Percentiles rank a stretch among this genome's conserved stretches.
phyloP scores from a whole-genome alignment of 2,329 filamentous ascomycete species.

The Aspergillus viridinutans region DNA sequence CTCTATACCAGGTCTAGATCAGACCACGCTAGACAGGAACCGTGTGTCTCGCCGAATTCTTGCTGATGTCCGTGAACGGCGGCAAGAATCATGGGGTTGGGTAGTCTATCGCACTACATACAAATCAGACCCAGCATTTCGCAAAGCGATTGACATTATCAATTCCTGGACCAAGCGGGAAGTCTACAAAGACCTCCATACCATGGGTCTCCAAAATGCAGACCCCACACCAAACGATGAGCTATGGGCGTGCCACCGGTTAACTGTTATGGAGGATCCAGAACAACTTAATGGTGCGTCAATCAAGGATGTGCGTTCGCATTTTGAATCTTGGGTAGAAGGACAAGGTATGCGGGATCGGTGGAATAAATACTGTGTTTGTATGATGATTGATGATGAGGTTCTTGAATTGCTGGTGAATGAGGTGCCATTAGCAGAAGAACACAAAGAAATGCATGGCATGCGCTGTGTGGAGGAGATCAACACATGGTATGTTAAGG shows the following conservation, averaged over 20 bases:
- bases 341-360: not conserved
- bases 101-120: slow-evolving; percentile 1
- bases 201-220: not conserved
- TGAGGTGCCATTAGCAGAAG: not conserved
- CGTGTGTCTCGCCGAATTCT: not conserved
- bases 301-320: not conserved
- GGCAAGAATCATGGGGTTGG: not conserved
- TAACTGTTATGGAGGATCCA: slow-evolving; percentile 1
- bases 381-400: not conserved
- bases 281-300: not conserved
- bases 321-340: slow-evolving; percentile 3
- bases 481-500: not conserved
- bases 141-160: not conserved
- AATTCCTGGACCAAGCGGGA: not conserved
- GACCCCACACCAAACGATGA: not conserved
- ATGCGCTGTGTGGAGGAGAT: not conserved
- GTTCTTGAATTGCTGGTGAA: not conserved
- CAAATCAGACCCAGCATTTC: not conserved
- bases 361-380: slow-evolving; percentile 1
- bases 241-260: not conserved
- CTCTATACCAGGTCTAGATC: too few species aligned
- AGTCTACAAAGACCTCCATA: not conserved
- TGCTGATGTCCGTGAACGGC: not conserved
- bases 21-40: not conserved
- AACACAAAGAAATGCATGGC: not conserved